These are phyloP conservation scores for Coniferiporia weirii DNA, from an alignment of 1,284 basidiomycete species.

Conservation along the genomic window DNA sequence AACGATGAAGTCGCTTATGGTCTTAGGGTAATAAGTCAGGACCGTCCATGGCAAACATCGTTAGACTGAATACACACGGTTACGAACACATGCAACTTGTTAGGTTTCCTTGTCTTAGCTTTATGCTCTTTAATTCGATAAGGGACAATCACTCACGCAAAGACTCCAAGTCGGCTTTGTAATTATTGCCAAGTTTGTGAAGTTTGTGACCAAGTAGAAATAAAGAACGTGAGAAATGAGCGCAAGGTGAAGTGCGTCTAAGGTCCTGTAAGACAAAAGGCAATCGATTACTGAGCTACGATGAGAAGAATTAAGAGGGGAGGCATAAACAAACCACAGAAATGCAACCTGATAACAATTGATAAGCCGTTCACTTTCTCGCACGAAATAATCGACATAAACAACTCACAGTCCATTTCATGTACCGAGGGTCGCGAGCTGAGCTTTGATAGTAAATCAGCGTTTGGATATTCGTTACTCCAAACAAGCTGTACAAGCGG, in stretches of 20 bases:
- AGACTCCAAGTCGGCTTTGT: conserved; percentile 6
- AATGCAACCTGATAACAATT: neutral
- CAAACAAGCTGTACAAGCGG: conserved; percentile 21
- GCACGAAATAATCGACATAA: neutral
- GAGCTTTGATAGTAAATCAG: conserved; percentile 24
- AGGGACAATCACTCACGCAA: conserved; percentile 3
- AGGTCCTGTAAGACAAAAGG: neutral
- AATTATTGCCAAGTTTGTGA: conserved; percentile 8
- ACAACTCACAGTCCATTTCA: conserved; percentile 21
- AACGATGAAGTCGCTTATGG: conserved; percentile 9
- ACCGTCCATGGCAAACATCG: neutral
- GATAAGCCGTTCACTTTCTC: neutral
- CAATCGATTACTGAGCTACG: no score
- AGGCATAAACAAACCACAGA: neutral
- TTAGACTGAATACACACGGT: neutral
- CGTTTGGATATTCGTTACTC: conserved; percentile 24
- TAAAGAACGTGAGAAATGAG: conserved; percentile 14
- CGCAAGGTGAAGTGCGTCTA: conserved; percentile 14
- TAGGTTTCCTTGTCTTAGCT: neutral
- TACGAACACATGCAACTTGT: conserved; percentile 3
- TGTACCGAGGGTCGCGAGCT: conserved; percentile 18
- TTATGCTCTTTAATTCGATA: neutral
- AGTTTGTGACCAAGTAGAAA: conserved; percentile 10
- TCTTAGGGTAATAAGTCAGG: neutral
- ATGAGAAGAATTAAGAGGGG: no score